phyloP scores from a whole-genome alignment of 495 filamentous ascomycete genomes.

The Xylaria palmicola region DNA sequence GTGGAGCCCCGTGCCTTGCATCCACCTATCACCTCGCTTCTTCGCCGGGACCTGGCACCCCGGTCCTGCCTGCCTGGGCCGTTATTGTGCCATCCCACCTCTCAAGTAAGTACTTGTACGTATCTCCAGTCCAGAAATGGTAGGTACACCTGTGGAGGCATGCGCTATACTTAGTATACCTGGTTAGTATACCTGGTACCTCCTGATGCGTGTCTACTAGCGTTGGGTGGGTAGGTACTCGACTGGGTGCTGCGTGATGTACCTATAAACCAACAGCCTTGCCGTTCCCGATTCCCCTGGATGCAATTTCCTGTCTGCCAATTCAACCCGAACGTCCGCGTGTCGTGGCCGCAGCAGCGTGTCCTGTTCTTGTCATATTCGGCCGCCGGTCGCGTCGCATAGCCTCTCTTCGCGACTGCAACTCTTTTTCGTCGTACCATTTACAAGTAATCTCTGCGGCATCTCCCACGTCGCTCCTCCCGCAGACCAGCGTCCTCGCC shows the following conservation, averaged over 20 bases:
- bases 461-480: slow-evolving; percentile 1
- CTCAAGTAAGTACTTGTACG: no score
- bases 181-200: neutral
- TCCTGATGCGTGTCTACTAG: neutral
- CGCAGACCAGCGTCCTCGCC: neutral
- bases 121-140: no score
- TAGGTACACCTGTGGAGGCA: no score
- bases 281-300: neutral
- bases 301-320: neutral
- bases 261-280: no score
- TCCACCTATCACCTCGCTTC: neutral
- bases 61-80: neutral
- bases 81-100: no score
- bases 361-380: neutral
- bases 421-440: no score
- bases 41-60: neutral
- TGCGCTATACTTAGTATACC: no score
- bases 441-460: slow-evolving; percentile 8
- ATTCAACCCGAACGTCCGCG: no score
- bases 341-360: neutral
- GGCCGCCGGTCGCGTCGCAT: neutral
- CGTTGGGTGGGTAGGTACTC: no score
- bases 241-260: no score
- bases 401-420: no score
- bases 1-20: neutral